These are phyloP conservation scores for Boletus fagicola DNA, from an alignment of 768 basidiomycete genomes.

Conservation along the genomic window DNA sequence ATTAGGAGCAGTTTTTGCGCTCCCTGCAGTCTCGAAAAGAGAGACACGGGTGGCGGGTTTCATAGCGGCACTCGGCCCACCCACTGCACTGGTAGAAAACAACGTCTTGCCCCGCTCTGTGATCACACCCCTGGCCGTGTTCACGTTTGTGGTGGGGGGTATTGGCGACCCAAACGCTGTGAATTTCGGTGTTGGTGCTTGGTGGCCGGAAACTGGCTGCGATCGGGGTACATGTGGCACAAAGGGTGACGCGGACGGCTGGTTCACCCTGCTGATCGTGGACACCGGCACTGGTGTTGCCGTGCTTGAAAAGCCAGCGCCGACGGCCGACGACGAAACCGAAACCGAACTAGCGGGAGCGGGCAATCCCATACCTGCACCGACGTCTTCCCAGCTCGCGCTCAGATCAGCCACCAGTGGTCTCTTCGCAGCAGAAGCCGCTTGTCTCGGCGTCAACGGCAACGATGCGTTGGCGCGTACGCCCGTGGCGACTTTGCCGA, in stretches of 20 bases:
- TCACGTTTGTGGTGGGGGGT: constrained; percentile 1
- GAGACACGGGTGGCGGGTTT: constrained; percentile 18
- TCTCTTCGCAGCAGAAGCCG: constrained; percentile 19
- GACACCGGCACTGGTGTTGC: background rate
- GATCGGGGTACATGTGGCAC: constrained; percentile 3
- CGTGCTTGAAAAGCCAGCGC: constrained; percentile 5
- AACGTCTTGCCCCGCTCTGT: constrained; percentile 18
- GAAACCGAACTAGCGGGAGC: constrained; percentile 10
- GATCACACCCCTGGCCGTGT: constrained; percentile 9
- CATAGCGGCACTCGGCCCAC: background rate
- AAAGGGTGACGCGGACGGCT: constrained; percentile 8
- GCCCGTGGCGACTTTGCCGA: constrained; percentile 39
- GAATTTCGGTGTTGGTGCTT: constrained; percentile 20
- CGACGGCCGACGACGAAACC: constrained; percentile 2
- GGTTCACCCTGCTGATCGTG: background rate
- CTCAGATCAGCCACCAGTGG: constrained; percentile 34
- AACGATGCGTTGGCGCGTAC: constrained; percentile 14
- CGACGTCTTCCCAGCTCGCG: constrained; percentile 66
- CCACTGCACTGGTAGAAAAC: constrained; percentile 5
- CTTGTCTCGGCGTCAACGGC: constrained; percentile 4
- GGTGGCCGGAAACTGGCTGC: background rate
- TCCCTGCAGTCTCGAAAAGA: constrained; percentile 44
- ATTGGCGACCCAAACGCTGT: constrained; percentile 29
- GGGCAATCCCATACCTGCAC: constrained; percentile 19
- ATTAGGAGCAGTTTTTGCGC: constrained; percentile 54